Base-by-base conservation (phyloP, 2,329 filamentous ascomycete genomes). In the Aspergillus unguis region DNA sequence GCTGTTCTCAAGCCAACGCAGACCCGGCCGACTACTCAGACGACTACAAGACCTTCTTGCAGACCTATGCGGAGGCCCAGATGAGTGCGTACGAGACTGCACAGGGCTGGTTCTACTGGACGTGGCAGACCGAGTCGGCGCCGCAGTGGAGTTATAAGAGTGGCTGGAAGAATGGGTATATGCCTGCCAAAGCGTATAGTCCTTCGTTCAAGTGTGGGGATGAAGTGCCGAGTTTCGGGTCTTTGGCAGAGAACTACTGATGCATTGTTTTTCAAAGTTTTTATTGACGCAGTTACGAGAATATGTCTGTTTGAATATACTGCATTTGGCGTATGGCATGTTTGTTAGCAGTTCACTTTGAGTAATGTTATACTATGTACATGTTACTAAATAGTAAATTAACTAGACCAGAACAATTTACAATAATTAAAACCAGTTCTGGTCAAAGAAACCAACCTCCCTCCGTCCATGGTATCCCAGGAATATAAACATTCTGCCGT, bases 81-180 rank as follows among this genome's bases (percentile, higher is more conserved):
- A 99, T 99, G 90, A 80, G 86, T 62, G 89, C 86, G 54, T 99
- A 97, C 66, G 92, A 97, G 72, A 85, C 86, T 58, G 90, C 89
- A 5, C 94, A 88, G 86, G 94, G 94, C 44, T 99, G 94, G 94
- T 96, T 95, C 75, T 99, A 99, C 75, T 99, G 94, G 94, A 97
- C 92, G 32, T 95, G 94, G 92, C 84, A 91, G 73, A 96, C 92
- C 29, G 92, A 97, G 77, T 80, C 74, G 59, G 85, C 88, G 44
- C 79, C 85, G 54, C 90, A 96, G 74, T 99, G 94, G 94, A 96
- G 91, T 69, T 75, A 73, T 44, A 68, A 64, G 7, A 67, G 67
- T 2, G 70, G 66, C 0, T 96, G 94, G 76, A 85, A 92, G 72
- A 79, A 85, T 58, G 92, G 90, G 0, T 76, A 92, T 44, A 71